phyloP scores from a whole-genome alignment of 2,329 filamentous ascomycete genomes.

The Aaosphaeria pasadenensis region DNA sequence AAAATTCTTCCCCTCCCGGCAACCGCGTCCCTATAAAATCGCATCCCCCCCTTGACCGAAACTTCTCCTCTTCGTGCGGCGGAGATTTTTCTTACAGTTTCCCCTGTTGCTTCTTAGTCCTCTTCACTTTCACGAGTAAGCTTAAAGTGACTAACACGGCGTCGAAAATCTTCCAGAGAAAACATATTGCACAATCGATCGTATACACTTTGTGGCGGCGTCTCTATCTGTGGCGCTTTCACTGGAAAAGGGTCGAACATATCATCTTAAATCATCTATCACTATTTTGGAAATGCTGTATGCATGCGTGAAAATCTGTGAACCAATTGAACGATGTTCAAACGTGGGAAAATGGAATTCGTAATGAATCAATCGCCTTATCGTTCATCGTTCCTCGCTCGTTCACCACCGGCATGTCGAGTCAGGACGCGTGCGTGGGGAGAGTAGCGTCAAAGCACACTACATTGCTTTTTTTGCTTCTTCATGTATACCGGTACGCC shows the following conservation, averaged over 20 bases:
- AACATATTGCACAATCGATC: slow-evolving; percentile 67
- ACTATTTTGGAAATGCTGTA: no score
- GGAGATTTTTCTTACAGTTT: slow-evolving; percentile 60
- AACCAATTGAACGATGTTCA: no score
- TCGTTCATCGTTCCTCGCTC: no score
- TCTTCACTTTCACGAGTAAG: not conserved
- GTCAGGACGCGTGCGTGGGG: no score
- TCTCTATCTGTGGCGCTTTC: slow-evolving; percentile 32
- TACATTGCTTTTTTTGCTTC: no score
- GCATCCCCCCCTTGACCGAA: slow-evolving; percentile 4
- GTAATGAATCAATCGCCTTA: no score
- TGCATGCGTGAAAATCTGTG: no score
- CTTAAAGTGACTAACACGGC: slow-evolving; percentile 56
- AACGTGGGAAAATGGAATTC: no score
- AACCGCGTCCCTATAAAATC: slow-evolving; percentile 20
- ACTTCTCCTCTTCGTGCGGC: slow-evolving; percentile 72
- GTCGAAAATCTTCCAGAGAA: slow-evolving; percentile 75
- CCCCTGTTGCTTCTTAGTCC: slow-evolving; percentile 73
- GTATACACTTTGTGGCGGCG: slow-evolving; percentile 40
- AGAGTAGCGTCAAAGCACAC: no score
- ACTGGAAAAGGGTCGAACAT: slow-evolving; percentile 56
- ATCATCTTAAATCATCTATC: not conserved
- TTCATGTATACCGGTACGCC: no score
- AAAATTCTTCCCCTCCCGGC: slow-evolving; percentile 6
- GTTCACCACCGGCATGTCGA: no score